Conservation (phyloP, 768 basidiomycete species). For the Russula dissimulans region DNA sequence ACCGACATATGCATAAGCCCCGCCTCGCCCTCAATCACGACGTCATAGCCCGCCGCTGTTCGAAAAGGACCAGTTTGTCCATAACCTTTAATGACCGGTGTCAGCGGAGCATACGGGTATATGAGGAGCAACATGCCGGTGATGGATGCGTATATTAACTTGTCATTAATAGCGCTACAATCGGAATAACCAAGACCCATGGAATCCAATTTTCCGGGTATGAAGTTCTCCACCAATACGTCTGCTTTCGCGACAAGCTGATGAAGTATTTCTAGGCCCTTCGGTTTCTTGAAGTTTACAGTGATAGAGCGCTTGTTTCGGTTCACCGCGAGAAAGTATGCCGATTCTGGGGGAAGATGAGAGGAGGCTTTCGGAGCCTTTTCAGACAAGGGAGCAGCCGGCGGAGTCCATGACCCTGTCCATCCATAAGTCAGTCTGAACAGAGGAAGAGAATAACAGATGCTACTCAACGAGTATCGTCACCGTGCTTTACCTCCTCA, state of each 20-base stretch:
- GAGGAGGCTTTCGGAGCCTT: constrained; percentile 41
- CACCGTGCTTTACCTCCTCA: constrained; percentile 70
- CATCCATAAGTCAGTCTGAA: background rate
- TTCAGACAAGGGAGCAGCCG: constrained; percentile 31
- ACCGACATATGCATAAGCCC: constrained; percentile 90
- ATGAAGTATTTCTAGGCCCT: constrained; percentile 67
- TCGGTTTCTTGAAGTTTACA: constrained; percentile 73
- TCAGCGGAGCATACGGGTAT: background rate
- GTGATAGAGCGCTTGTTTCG: constrained; percentile 86
- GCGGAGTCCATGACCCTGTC: constrained; percentile 30
- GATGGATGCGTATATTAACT: constrained; percentile 81
- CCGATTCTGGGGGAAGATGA: constrained; percentile 80
- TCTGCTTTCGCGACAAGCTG: constrained; percentile 68
- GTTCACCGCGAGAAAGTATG: constrained; percentile 86
- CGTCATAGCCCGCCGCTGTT: constrained; percentile 80
- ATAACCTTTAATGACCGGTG: constrained; percentile 41
- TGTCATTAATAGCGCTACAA: constrained; percentile 65
- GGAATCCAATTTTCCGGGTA: constrained; percentile 74
- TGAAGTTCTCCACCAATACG: constrained; percentile 83
- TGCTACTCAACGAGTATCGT: constrained; percentile 66
- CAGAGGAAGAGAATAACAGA: constrained; percentile 1
- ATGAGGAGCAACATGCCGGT: constrained; percentile 46
- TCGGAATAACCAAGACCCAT: constrained; percentile 85
- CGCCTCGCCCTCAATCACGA: constrained; percentile 55
- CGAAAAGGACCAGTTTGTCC: constrained; percentile 88